Conservation (phyloP, 2,329 filamentous ascomycete species). For the Pseudonectria buxi region DNA sequence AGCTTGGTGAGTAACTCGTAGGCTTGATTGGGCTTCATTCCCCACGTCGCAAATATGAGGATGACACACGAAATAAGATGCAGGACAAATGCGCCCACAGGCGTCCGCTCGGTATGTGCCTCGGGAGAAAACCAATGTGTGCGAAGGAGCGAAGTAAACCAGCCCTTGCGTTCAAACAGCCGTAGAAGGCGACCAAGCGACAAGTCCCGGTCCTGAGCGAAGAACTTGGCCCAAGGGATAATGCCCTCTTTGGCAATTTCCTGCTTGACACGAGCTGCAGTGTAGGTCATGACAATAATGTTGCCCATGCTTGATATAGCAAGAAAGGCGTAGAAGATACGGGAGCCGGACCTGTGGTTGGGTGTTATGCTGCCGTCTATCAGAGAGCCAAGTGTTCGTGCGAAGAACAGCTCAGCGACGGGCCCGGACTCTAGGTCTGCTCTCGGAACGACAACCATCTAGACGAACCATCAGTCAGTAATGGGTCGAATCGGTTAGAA, state of each 20-base stretch:
- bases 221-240: slow-evolving; percentile 43
- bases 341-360: slow-evolving; percentile 14
- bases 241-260: slow-evolving; percentile 55
- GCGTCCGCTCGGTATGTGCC: slow-evolving; percentile 29
- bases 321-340: slow-evolving; percentile 42
- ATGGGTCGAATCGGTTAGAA: neutral
- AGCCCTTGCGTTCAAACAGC: slow-evolving; percentile 25
- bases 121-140: slow-evolving; percentile 27
- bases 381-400: slow-evolving; percentile 24
- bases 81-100: slow-evolving; percentile 28
- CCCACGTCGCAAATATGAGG: slow-evolving; percentile 29
- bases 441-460: slow-evolving; percentile 34
- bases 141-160: slow-evolving; percentile 22
- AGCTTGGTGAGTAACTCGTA: slow-evolving; percentile 27
- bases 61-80: slow-evolving; percentile 29
- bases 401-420: slow-evolving; percentile 30
- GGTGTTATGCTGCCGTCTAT: slow-evolving; percentile 8
- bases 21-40: slow-evolving; percentile 15
- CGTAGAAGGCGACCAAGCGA: slow-evolving; percentile 26
- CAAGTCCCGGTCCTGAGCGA: slow-evolving; percentile 33
- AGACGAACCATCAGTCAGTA: neutral
- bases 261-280: slow-evolving; percentile 49
- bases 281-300: slow-evolving; percentile 51
- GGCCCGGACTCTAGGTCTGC: slow-evolving; percentile 10
- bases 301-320: slow-evolving; percentile 50